phyloP scores from a whole-genome alignment of 2,329 filamentous ascomycete species.

The Alternaria novae-zelandiae region DNA sequence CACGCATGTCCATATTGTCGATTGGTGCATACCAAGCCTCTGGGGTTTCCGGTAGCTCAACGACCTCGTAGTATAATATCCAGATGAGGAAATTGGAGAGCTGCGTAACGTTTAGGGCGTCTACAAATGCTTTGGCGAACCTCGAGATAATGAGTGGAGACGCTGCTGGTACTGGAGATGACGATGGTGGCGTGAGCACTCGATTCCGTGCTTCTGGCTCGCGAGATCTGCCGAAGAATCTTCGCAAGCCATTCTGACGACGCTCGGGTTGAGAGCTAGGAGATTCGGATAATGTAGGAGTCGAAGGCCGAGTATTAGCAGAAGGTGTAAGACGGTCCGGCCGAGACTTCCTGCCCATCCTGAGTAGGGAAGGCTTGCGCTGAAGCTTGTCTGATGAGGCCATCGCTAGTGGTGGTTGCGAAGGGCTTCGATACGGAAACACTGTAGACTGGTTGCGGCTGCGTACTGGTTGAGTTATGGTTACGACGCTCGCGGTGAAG shows the following conservation, averaged over 20 bases:
- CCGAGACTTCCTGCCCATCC: not conserved
- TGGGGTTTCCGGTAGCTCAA: constrained; percentile 24
- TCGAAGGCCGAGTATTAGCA: not conserved
- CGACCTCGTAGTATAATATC: constrained; percentile 33
- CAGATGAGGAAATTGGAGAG: constrained; percentile 31
- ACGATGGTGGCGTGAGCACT: constrained; percentile 7
- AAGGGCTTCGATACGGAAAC: not conserved
- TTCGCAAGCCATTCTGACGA: not conserved
- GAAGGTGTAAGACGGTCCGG: not conserved
- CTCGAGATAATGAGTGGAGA: constrained; percentile 1
- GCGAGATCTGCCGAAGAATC: not conserved
- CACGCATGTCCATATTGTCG: constrained; percentile 24
- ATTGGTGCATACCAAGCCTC: constrained; percentile 22
- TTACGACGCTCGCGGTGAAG: not conserved
- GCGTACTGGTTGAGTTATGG: not conserved
- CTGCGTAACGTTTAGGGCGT: constrained; percentile 14
- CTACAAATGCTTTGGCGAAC: constrained; percentile 22
- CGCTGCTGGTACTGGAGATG: not conserved
- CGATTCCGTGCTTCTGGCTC: not conserved
- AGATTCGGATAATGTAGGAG: not conserved
- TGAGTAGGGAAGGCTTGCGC: constrained; percentile 1
- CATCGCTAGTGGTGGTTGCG: not conserved
- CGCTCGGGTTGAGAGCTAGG: not conserved
- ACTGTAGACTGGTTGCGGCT: not conserved
- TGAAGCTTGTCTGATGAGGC: not conserved